Evolutionary conservation across 805 yeast genomes (phyloP), one percentile per base, ranked within the genome.

Genomic region (Ogataea wickerhamii): DNA sequence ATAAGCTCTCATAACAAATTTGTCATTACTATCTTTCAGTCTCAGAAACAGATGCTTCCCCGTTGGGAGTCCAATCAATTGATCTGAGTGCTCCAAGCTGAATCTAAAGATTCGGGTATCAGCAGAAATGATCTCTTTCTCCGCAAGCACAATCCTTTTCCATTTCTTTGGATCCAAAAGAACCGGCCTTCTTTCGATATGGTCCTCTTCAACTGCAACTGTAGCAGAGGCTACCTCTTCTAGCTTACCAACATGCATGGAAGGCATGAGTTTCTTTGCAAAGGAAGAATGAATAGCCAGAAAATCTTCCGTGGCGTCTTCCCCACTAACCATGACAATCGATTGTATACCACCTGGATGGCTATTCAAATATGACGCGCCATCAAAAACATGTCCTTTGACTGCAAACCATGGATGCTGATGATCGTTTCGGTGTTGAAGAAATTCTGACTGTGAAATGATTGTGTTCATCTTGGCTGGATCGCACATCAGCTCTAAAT

Each of bases 381-480:
- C 67, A 30, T 62, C 61, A 41, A 61, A 65, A 3, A 65, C 68
- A 28, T 57, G 60, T 5, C 63, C 60, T 19, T 58, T 48, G 26
- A 61, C 55, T 10, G 55, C 57, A 43, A 60, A 60, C 64, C 66
- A 60, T 7, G 52, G 52, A 23, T 45, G 28, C 10, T 18, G 41
- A 3, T 38, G 46, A 11, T 36, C 42, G 18, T 48, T 43, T 31
- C 34, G 21, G 37, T 53, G 56, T n/a, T 26, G 24, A 18, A 38
- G 41, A 14, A 53, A 41, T 30, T 55, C 60, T 4, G 34, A 43
- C 7, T 21, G 34, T 1, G 55, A 29, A 32, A 58, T 46, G 5
- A 47, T 34, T 6, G 38, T 34, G 13, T 47, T 35, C 40, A 39
- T 37, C 19, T 48, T 52, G 18, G 47, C 58, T 5, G 60, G 60